Evolutionary conservation across 768 basidiomycete genomes (phyloP).

Genomic region (Trametopsis cervina): DNA sequence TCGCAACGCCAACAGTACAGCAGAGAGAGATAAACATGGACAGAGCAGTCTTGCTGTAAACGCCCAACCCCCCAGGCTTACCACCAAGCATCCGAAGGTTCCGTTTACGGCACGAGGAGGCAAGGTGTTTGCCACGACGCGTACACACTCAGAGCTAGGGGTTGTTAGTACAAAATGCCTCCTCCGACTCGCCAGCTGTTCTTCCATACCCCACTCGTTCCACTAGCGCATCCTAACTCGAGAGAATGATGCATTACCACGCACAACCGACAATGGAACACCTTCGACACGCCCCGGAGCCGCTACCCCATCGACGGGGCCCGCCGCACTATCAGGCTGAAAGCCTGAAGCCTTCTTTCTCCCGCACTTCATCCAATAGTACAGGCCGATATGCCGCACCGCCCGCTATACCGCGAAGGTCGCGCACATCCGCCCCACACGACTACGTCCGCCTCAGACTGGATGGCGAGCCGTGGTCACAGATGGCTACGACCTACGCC

Average conservation of each 20-base stretch:
- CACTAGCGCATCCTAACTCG: background rate
- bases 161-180: slow-evolving; percentile 8
- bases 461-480: slow-evolving; percentile 21
- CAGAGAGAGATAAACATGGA: too few species aligned
- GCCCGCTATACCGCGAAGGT: slow-evolving; percentile 4
- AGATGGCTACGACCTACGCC: slow-evolving; percentile 25
- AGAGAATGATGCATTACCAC: background rate
- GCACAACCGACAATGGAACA: slow-evolving; percentile 8
- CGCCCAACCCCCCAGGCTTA: too few species aligned
- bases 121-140: slow-evolving; percentile 16
- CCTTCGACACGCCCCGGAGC: slow-evolving; percentile 8
- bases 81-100: slow-evolving; percentile 1
- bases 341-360: slow-evolving; percentile 7
- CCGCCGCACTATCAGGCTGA: slow-evolving; percentile 5
- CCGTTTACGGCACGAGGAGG: slow-evolving; percentile 23
- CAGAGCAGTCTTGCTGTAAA: too few species aligned
- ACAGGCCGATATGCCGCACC: background rate
- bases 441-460: background rate
- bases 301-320: background rate
- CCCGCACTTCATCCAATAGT: slow-evolving; percentile 3
- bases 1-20: too few species aligned
- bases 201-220: background rate
- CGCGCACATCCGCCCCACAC: slow-evolving; percentile 5
- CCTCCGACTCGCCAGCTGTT: background rate
- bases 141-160: background rate